Evolutionary conservation across 352 stramenopile genomes (phyloP).

Genomic region (Pythium sp.): DNA sequence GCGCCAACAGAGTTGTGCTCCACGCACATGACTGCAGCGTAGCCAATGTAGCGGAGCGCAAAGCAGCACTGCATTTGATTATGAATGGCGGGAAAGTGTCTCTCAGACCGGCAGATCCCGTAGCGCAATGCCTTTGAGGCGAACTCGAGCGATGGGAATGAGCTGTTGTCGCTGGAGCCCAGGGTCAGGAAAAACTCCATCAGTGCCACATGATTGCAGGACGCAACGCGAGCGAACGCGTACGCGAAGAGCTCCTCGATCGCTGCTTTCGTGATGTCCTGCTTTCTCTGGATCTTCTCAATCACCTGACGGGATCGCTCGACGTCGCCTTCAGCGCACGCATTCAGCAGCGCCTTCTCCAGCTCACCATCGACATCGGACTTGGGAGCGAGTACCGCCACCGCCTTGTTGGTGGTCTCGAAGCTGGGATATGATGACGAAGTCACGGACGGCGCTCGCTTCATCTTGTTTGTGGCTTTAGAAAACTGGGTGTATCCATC

Average conservation of each 20-base stretch:
- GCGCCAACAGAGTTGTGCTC: constrained; percentile 37
- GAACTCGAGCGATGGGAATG: constrained; percentile 10
- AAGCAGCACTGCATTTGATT: constrained; percentile 31
- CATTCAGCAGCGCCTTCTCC: constrained; percentile 9
- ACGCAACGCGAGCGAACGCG: constrained; percentile 19
- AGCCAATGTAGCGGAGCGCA: constrained; percentile 40
- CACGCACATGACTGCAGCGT: constrained; percentile 36
- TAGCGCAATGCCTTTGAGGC: constrained; percentile 17
- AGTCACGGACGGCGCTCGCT: not conserved
- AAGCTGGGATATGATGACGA: not conserved
- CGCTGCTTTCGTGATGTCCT: not conserved
- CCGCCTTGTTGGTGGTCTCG: not conserved
- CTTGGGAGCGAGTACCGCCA: not conserved
- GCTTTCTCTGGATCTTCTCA: constrained; percentile 9
- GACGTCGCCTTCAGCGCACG: constrained; percentile 10
- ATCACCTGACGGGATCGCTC: constrained; percentile 3
- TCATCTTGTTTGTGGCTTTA: not conserved
- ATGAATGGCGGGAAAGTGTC: constrained; percentile 26
- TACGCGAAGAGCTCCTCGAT: constrained; percentile 24
- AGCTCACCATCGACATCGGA: constrained; percentile 8
- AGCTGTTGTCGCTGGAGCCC: not conserved
- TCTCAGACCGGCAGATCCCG: constrained; percentile 32
- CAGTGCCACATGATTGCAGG: constrained; percentile 12
- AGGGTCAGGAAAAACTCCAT: constrained; percentile 15
- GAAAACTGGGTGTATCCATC: not conserved